phyloP scores from a whole-genome alignment of 805 yeast genomes.

The Ogataea henricii region DNA sequence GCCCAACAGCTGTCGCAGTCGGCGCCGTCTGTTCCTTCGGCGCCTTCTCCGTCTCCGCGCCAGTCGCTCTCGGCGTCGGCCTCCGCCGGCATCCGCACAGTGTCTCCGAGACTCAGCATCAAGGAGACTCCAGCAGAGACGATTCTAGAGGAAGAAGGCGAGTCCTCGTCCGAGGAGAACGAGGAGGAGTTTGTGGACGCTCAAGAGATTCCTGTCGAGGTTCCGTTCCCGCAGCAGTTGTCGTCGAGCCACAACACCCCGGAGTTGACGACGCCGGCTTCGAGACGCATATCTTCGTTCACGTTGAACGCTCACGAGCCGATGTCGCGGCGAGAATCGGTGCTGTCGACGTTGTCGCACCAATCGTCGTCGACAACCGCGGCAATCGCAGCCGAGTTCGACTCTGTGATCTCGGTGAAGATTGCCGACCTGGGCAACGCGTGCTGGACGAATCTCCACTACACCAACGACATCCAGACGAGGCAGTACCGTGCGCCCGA shows the following conservation, averaged over 20 bases:
- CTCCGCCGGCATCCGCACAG: background rate
- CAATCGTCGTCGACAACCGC: slow-evolving; percentile 18
- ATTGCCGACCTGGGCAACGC: slow-evolving; percentile 74
- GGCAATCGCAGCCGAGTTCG: slow-evolving; percentile 25
- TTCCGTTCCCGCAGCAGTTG: slow-evolving; percentile 19
- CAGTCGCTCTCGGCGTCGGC: background rate
- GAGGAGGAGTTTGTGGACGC: slow-evolving; percentile 33
- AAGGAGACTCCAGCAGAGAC: slow-evolving; percentile 12
- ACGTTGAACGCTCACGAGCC: slow-evolving; percentile 1
- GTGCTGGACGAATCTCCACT: slow-evolving; percentile 63
- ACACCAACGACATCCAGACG: slow-evolving; percentile 69
- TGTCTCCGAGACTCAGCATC: slow-evolving; percentile 9
- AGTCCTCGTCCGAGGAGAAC: slow-evolving; percentile 15
- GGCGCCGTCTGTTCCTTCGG: background rate
- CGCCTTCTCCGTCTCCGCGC: slow-evolving; percentile 2
- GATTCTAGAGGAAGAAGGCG: slow-evolving; percentile 22
- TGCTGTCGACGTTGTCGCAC: slow-evolving; percentile 15
- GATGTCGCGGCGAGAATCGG: slow-evolving; percentile 17
- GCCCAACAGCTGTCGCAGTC: slow-evolving; percentile 1
- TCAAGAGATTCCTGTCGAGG: slow-evolving; percentile 17
- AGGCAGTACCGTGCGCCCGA: slow-evolving; percentile 70
- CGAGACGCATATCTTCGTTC: slow-evolving; percentile 19
- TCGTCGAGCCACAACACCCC: slow-evolving; percentile 4
- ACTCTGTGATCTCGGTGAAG: slow-evolving; percentile 46
- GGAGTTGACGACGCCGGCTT: slow-evolving; percentile 7